Base-by-base conservation (phyloP, 129 eudicot species). In the Apium graveolens region DNA sequence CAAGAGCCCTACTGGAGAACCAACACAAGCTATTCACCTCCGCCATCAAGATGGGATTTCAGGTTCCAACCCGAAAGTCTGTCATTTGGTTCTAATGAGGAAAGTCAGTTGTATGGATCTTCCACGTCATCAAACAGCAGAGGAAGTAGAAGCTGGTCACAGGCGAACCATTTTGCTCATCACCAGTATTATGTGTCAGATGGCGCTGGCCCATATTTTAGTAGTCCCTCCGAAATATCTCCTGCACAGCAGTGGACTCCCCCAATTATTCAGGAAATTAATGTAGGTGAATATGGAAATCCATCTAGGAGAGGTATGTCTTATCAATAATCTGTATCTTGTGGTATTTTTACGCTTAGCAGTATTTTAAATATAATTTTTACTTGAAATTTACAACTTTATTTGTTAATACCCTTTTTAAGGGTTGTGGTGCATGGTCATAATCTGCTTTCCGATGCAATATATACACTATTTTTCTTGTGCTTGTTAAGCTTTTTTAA, bases 1-100 rank as follows among this genome's bases (percentile, higher is more conserved):
- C 93, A 91, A 41, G 98, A 91, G 81, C 98, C 98, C 74, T 90
- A 95, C 83, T 95, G 98, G 98, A 81, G 97, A 78, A 95, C 97
- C 39, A 94, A 95, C 80, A 85, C 98, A 35, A 95, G 98, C 87
- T 95, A 86, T 85, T 95, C 98, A 65, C 98, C 98, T 74, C 97
- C 98, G 3, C 96, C 96, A 45, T 86, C 89, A 49, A 85, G 98
- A 80, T 91, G 97, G 96, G 96, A 95, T 80, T 83, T 90, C 70
- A 86, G 88, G 55, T 88, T 85, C 82, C 96, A 91, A 69, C 81
- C 91, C 42, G 98, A 91, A 83, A 87, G 88, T 17, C 74, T 86
- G 7, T 90, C 96, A 65, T 90, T 90, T 82, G 92, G 92, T 45
- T 94, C 98, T 32, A 89, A 88, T 68, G 98, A 94, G 66, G 96